A percentile compares a stretch with the other conserved stretches of the same genome.
phyloP scores from a whole-genome alignment of 257 asterid genomes.

The Solanum boliviense region DNA sequence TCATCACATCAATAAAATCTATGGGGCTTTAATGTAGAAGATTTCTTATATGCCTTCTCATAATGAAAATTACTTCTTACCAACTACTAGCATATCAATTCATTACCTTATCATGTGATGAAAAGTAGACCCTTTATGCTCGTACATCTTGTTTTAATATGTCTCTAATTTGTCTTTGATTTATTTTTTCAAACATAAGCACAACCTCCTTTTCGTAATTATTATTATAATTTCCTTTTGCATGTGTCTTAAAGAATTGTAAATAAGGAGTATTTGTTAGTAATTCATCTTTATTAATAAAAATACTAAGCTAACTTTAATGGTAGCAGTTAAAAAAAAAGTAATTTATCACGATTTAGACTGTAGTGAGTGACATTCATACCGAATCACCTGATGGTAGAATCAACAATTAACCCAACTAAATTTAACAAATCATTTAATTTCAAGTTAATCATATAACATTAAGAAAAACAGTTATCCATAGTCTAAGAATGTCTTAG shows the following conservation, averaged over 20 bases:
- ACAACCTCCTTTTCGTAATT: not conserved
- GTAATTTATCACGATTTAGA: not conserved
- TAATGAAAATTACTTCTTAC: not conserved
- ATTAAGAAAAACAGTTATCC: too few relatives aligned
- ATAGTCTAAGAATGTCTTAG: not conserved
- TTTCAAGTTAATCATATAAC: not conserved
- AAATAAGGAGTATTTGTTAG: not conserved
- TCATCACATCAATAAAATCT: not conserved
- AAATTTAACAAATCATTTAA: not conserved
- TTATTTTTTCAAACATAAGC: not conserved
- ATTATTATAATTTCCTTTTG: not conserved
- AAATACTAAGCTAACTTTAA: not conserved
- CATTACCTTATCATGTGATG: not conserved
- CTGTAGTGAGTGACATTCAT: rapidly evolving
- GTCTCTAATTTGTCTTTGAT: not conserved
- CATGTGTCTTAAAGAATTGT: not conserved
- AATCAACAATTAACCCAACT: not conserved
- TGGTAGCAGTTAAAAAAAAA: not conserved
- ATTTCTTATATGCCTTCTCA: not conserved
- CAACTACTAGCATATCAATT: not conserved
- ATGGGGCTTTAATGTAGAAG: not conserved
- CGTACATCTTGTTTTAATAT: not conserved
- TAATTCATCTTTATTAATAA: not conserved
- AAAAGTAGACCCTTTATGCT: not conserved
- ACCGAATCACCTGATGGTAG: not conserved